These are phyloP conservation scores for Metschnikowia corniflorae DNA, from an alignment of 805 yeast genomes.

Conservation along the genomic window DNA sequence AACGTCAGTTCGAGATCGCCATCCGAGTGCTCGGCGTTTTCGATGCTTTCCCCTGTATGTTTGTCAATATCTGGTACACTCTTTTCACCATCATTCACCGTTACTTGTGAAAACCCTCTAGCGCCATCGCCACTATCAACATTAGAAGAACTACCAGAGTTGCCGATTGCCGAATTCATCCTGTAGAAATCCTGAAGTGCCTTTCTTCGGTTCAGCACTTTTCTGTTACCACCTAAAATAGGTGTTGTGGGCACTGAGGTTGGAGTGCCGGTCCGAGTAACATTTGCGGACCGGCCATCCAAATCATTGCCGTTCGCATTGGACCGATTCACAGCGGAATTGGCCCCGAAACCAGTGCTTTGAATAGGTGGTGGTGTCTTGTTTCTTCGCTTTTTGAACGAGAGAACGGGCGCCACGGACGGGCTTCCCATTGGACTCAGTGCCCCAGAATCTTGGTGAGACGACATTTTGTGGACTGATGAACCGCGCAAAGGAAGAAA, in stretches of 20 bases:
- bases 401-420: conserved; percentile 25
- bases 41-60: neutral
- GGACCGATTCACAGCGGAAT: neutral
- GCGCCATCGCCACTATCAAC: neutral
- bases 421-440: no score
- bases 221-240: conserved; percentile 19
- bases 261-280: neutral
- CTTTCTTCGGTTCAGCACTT: conserved; percentile 37
- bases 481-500: no score
- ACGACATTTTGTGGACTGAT: no score
- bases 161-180: conserved; percentile 15
- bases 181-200: conserved; percentile 43
- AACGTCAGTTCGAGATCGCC: neutral
- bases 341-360: neutral
- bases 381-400: conserved; percentile 27
- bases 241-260: conserved; percentile 7
- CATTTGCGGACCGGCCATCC: neutral
- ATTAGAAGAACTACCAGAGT: neutral
- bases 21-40: neutral
- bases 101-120: no score
- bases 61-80: no score
- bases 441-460: no score
- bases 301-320: neutral
- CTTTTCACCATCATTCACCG: neutral
- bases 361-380: conserved; percentile 1